phyloP scores from a whole-genome alignment of 805 yeast species.

The Zygoascus tannicola region DNA sequence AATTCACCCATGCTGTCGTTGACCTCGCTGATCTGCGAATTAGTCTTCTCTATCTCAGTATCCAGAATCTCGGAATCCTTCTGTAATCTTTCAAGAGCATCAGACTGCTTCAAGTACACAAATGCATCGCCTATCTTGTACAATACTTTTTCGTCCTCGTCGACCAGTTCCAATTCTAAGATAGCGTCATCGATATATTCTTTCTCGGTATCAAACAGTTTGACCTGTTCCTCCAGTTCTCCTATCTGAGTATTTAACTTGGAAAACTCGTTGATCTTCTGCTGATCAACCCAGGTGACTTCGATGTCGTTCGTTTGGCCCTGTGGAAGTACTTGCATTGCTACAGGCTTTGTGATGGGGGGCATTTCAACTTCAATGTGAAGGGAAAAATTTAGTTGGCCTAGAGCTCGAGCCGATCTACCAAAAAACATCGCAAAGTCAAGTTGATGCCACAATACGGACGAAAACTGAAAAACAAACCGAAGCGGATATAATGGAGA shows the following conservation, averaged over 20 bases:
- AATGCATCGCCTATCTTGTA: constrained; percentile 78
- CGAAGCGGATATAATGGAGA: not conserved
- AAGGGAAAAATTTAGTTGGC: not conserved
- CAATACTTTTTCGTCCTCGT: constrained; percentile 38
- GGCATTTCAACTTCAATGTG: not conserved
- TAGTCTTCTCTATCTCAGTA: constrained; percentile 13
- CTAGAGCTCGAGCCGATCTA: not conserved
- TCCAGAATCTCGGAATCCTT: constrained; percentile 42
- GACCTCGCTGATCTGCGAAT: constrained; percentile 20
- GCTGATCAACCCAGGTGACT: constrained; percentile 79
- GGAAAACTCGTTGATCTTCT: constrained; percentile 80
- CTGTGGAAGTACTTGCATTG: constrained; percentile 14
- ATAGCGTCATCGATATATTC: constrained; percentile 83
- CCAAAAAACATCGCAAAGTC: no score
- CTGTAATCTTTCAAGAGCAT: constrained; percentile 63
- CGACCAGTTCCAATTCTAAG: constrained; percentile 77
- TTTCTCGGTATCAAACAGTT: constrained; percentile 52
- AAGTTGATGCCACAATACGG: no score
- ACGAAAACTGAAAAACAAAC: no score
- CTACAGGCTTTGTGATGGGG: no score
- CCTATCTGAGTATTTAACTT: constrained; percentile 68
- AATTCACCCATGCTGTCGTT: constrained; percentile 49
- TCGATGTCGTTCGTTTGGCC: constrained; percentile 30
- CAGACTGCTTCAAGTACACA: constrained; percentile 54
- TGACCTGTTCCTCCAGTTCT: constrained; percentile 40